phyloP scores from a whole-genome alignment of 345 rosid genomes.

The Murraya paniculata region DNA sequence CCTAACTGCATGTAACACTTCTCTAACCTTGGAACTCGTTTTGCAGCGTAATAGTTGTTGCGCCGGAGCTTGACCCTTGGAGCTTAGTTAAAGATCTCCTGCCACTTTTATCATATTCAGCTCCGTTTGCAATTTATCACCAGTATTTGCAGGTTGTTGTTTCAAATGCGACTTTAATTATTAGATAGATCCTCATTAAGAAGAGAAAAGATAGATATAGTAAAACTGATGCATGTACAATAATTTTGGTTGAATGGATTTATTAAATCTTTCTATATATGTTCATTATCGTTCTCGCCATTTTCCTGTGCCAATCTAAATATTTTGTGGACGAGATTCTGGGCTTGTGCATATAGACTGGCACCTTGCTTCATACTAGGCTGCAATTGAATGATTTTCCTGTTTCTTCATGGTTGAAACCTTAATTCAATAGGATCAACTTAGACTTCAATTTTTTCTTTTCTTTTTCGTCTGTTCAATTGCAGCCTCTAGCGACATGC shows the following conservation, averaged over 20 bases:
- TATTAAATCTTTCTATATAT: neutral
- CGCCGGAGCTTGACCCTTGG: slow-evolving; percentile 86
- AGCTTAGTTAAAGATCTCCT: slow-evolving; percentile 56
- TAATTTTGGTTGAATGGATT: neutral
- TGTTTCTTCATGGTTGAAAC: neutral
- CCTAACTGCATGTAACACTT: neutral
- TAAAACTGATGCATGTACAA: neutral
- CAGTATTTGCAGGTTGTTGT: slow-evolving; percentile 78
- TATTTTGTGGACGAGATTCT: neutral
- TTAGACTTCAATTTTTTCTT: neutral
- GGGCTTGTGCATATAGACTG: neutral
- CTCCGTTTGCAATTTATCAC: slow-evolving; percentile 90
- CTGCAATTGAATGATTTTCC: neutral
- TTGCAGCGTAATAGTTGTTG: slow-evolving; percentile 79
- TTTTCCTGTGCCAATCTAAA: neutral
- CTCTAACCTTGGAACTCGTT: slow-evolving; percentile 11
- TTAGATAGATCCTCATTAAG: neutral
- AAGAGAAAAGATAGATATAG: neutral
- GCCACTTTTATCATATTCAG: slow-evolving; percentile 76
- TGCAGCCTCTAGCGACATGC: slow-evolving; percentile 80
- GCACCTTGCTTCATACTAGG: no score
- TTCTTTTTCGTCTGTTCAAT: neutral
- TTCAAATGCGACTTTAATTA: neutral
- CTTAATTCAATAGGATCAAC: neutral
- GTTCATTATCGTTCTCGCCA: neutral